Percentiles rank a stretch among this genome's conserved stretches.
These are phyloP conservation scores for Eudorina sp. DNA, from an alignment of 139 green algal species.

Conservation along the genomic window DNA sequence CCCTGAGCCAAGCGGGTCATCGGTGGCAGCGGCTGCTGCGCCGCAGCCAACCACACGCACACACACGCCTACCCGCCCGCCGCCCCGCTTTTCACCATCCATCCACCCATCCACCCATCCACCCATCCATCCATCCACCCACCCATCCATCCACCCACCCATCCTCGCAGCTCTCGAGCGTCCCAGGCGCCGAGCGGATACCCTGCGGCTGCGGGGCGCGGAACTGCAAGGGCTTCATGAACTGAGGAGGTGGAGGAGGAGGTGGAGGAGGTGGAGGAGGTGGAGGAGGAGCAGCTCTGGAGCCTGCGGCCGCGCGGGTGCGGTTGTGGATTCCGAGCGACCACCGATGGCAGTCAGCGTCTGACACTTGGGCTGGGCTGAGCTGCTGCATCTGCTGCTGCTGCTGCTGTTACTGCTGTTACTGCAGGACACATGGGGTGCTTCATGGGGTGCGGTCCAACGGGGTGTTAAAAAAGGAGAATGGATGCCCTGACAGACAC, in stretches of 20 bases:
- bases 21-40: neutral
- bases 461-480: too few relatives aligned
- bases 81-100: too few relatives aligned
- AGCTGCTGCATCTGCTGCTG: neutral
- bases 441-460: too few relatives aligned
- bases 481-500: too few relatives aligned
- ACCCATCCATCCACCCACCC: neutral
- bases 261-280: neutral
- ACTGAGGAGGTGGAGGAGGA: slow-evolving; percentile 56
- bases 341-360: neutral
- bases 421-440: too few relatives aligned
- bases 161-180: slow-evolving; percentile 1
- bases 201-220: slow-evolving; percentile 73
- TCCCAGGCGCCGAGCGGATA: slow-evolving; percentile 51
- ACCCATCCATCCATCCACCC: too few relatives aligned
- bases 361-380: neutral
- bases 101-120: neutral
- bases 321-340: neutral
- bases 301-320: neutral
- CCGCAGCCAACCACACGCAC: neutral
- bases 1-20: neutral
- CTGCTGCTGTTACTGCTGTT: neutral
- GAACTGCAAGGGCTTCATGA: slow-evolving; percentile 76
- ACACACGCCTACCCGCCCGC: neutral
- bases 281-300: neutral